phyloP scores from a whole-genome alignment of 2,329 filamentous ascomycete genomes.

The Mycosphaerella arachidis region DNA sequence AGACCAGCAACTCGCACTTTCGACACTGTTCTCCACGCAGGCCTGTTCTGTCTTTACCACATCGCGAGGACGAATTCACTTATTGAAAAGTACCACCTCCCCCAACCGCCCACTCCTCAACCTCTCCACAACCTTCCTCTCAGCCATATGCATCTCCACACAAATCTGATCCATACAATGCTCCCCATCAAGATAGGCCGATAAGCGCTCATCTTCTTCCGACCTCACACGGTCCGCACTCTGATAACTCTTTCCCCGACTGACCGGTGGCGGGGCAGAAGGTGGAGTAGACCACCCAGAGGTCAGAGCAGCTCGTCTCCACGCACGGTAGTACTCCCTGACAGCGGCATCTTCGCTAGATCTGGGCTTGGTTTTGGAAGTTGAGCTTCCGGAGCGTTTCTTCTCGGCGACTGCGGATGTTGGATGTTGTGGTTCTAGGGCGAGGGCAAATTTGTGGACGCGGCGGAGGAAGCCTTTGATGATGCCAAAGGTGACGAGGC shows the following conservation, averaged over 20 bases:
- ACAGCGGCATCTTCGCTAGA: slow-evolving; percentile 18
- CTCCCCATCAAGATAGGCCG: slow-evolving; percentile 67
- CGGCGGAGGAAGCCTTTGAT: slow-evolving; percentile 94
- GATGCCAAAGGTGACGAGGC: slow-evolving; percentile 90
- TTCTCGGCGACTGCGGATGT: slow-evolving; percentile 6
- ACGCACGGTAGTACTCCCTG: slow-evolving; percentile 30
- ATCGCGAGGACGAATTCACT: slow-evolving; percentile 11
- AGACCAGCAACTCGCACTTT: too few species aligned
- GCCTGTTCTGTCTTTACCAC: too few species aligned
- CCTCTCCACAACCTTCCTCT: slow-evolving; percentile 65
- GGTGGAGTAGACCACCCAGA: slow-evolving; percentile 30
- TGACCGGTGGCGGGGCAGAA: slow-evolving; percentile 23
- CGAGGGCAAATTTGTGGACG: slow-evolving; percentile 80
- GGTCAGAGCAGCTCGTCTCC: slow-evolving; percentile 31
- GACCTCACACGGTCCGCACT: slow-evolving; percentile 18
- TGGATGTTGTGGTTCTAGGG: slow-evolving; percentile 25
- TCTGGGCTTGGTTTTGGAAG: slow-evolving; percentile 13
- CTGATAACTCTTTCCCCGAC: slow-evolving; percentile 32
- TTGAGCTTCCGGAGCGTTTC: slow-evolving; percentile 10
- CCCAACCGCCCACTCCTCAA: slow-evolving; percentile 50
- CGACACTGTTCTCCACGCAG: too few species aligned
- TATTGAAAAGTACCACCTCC: slow-evolving; percentile 30
- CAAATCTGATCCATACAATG: slow-evolving; percentile 80
- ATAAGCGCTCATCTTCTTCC: slow-evolving; percentile 47
- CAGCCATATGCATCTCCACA: slow-evolving; percentile 66